phyloP scores from a whole-genome alignment of 2,329 filamentous ascomycete genomes.

The Triangularia setosa region DNA sequence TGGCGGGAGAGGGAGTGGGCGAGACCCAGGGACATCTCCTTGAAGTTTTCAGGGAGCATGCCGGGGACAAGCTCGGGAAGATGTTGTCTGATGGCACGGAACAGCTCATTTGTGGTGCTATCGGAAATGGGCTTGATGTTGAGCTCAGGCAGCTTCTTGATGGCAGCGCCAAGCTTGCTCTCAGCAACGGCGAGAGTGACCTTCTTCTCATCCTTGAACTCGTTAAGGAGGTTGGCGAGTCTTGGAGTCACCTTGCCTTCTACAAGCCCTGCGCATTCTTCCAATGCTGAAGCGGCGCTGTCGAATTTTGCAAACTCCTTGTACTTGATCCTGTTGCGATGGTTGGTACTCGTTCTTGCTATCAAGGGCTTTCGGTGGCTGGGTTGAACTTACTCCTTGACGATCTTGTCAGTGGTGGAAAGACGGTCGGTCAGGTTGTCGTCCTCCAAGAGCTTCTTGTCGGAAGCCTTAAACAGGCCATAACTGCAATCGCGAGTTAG shows the following conservation, averaged over 20 bases:
- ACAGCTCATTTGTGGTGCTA: constrained; percentile 79
- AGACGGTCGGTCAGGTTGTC: constrained; percentile 74
- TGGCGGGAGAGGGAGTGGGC: constrained; percentile 95
- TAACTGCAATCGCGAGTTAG: constrained; percentile 57
- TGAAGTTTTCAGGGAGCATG: constrained; percentile 77
- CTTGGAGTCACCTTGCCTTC: constrained; percentile 94
- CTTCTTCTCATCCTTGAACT: constrained; percentile 97
- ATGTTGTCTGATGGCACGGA: constrained; percentile 89
- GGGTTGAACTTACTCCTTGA: constrained; percentile 67
- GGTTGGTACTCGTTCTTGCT: constrained; percentile 18
- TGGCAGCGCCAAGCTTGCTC: constrained; percentile 84
- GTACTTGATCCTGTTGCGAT: constrained; percentile 68
- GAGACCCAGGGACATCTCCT: constrained; percentile 92
- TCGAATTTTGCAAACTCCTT: constrained; percentile 98
- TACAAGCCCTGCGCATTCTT: constrained; percentile 82
- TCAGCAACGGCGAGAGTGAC: constrained; percentile 90
- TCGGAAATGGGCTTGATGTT: constrained; percentile 81
- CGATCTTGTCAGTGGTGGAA: constrained; percentile 76
- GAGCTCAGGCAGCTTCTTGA: constrained; percentile 85
- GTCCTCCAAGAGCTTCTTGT: constrained; percentile 95
- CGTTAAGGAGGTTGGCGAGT: constrained; percentile 75
- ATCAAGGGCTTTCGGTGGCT: not conserved
- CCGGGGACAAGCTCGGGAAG: constrained; percentile 87
- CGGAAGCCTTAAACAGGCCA: constrained; percentile 95
- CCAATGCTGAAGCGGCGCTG: constrained; percentile 82